These are phyloP conservation scores for Yarrowia keelungensis DNA, from an alignment of 805 yeast species.

Conservation along the genomic window DNA sequence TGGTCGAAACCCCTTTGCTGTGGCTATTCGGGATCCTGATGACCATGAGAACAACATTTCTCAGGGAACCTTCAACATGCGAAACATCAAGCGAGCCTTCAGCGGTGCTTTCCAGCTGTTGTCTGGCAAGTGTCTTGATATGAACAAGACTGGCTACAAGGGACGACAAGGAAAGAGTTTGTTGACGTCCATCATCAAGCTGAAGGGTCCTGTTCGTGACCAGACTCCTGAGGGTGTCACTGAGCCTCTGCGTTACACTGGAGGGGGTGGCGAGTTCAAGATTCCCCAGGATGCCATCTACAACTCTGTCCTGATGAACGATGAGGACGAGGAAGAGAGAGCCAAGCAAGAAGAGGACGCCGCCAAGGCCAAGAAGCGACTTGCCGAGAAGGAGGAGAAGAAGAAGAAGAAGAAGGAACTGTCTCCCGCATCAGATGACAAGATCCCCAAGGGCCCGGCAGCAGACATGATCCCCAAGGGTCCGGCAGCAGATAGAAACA, in stretches of 20 bases:
- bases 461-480: constrained; percentile 19
- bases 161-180: constrained; percentile 74
- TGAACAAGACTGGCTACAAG: constrained; percentile 69
- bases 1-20: constrained; percentile 61
- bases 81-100: constrained; percentile 83
- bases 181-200: constrained; percentile 78
- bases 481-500: constrained; percentile 19
- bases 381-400: constrained; percentile 8
- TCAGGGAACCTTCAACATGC: constrained; percentile 79
- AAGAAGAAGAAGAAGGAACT: background rate
- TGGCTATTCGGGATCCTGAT: constrained; percentile 88
- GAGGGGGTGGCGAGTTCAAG: constrained; percentile 19
- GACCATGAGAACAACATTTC: constrained; percentile 84
- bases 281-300: constrained; percentile 33
- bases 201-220: constrained; percentile 75
- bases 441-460: constrained; percentile 15
- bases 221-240: constrained; percentile 49
- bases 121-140: constrained; percentile 74
- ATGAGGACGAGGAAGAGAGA: constrained; percentile 22
- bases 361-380: background rate
- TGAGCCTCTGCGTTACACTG: constrained; percentile 54
- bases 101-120: constrained; percentile 85
- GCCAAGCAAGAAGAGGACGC: constrained; percentile 22
- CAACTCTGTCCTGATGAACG: constrained; percentile 19
- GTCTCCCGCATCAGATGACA: background rate